Evolutionary conservation across 2,329 filamentous ascomycete species (phyloP).

Genomic region (Aspergillus sp.): DNA sequence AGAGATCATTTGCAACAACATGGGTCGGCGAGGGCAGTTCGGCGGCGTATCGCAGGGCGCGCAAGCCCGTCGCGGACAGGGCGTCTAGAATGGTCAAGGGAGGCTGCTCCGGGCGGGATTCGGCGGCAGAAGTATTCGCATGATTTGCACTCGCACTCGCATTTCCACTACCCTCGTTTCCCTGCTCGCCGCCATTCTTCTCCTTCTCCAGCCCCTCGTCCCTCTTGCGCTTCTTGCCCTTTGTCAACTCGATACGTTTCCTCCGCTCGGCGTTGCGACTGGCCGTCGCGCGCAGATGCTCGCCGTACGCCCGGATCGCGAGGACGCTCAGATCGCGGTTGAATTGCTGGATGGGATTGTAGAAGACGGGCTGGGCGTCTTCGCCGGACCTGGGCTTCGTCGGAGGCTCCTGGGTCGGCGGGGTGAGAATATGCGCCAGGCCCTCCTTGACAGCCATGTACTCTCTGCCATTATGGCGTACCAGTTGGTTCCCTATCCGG

Average conservation of each 20-base stretch:
- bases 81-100: conserved; percentile 84
- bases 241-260: conserved; percentile 26
- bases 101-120: conserved; percentile 18
- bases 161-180: conserved; percentile 2
- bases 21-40: conserved; percentile 78
- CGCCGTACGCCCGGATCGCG: conserved; percentile 79
- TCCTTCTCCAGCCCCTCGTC: conserved; percentile 14
- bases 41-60: conserved; percentile 81
- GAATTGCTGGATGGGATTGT: conserved; percentile 98
- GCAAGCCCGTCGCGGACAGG: conserved; percentile 83
- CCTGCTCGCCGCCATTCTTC: conserved; percentile 11
- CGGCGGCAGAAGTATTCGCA: neutral
- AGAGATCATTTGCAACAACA: conserved; percentile 84
- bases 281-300: conserved; percentile 51
- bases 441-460: conserved; percentile 59
- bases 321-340: conserved; percentile 92
- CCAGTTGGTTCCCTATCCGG: conserved; percentile 14
- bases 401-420: conserved; percentile 38
- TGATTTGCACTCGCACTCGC: conserved; percentile 7
- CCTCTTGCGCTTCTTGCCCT: conserved; percentile 32
- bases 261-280: conserved; percentile 40
- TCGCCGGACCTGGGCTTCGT: conserved; percentile 44
- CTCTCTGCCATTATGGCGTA: conserved; percentile 41
- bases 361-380: conserved; percentile 73
- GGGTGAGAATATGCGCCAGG: conserved; percentile 57